Evolutionary conservation across 768 basidiomycete species (phyloP).

Genomic region (Suillus subluteus): DNA sequence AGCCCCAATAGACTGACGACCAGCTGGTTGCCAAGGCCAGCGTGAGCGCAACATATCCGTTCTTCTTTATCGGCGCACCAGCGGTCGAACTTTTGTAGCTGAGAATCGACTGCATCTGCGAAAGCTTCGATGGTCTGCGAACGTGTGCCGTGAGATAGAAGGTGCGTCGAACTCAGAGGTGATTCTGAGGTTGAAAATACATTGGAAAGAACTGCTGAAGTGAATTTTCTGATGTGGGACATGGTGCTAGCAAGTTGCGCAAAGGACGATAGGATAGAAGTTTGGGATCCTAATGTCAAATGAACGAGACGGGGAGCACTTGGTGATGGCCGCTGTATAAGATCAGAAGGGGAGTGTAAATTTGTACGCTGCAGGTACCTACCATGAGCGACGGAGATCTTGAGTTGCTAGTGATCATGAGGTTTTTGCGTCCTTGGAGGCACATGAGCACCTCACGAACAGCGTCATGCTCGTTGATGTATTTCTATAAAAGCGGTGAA

Average conservation of each 20-base stretch:
- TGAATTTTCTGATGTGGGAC: conserved; percentile 66
- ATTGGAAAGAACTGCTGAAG: conserved; percentile 48
- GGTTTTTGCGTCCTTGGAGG: conserved; percentile 71
- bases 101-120: conserved; percentile 69
- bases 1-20: conserved; percentile 69
- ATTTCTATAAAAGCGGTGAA: conserved; percentile 45
- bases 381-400: conserved; percentile 39
- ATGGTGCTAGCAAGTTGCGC: conserved; percentile 62
- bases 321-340: conserved; percentile 44
- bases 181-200: conserved; percentile 21
- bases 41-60: conserved; percentile 60
- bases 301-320: conserved; percentile 65
- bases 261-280: conserved; percentile 64
- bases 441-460: conserved; percentile 78
- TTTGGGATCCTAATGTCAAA: conserved; percentile 65
- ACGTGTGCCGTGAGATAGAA: conserved; percentile 28
- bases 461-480: conserved; percentile 75
- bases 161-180: conserved; percentile 23
- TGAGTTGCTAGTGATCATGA: conserved; percentile 47
- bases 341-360: conserved; percentile 5
- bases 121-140: conserved; percentile 82
- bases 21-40: conserved; percentile 44
- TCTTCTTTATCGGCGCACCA: conserved; percentile 79
- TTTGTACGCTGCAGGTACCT: conserved; percentile 7
- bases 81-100: conserved; percentile 58